phyloP scores from a whole-genome alignment of 2,329 filamentous ascomycete genomes.

The Phyllosticta citrichinensis region DNA sequence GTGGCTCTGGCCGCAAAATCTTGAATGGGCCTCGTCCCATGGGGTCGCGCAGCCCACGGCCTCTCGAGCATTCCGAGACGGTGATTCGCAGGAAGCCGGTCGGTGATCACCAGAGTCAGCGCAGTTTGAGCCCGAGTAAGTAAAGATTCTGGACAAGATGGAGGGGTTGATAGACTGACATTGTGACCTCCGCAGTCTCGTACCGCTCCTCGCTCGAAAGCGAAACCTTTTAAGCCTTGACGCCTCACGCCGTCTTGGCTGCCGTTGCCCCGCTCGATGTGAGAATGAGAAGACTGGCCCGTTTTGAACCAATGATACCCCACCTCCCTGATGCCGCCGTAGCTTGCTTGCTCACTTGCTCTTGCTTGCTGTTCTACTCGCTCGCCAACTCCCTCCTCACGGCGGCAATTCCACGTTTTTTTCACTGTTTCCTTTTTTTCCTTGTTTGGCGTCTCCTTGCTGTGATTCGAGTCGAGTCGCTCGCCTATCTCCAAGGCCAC shows the following conservation, averaged over 20 bases:
- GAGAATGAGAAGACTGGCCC: too few relatives aligned
- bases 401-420: background rate
- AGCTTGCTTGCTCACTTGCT: background rate
- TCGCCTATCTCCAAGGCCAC: too few relatives aligned
- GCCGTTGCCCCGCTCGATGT: too few relatives aligned
- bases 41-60: conserved; percentile 23
- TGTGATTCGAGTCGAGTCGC: too few relatives aligned
- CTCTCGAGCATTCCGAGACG: conserved; percentile 50
- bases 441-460: background rate
- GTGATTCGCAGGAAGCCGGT: conserved; percentile 31
- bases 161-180: background rate
- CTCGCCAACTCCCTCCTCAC: background rate
- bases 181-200: conserved; percentile 10
- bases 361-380: background rate
- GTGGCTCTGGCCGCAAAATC: conserved; percentile 17
- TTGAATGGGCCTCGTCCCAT: conserved; percentile 41
- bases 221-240: conserved; percentile 23
- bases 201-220: conserved; percentile 25
- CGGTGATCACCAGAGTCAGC: background rate
- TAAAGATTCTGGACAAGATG: background rate
- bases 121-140: conserved; percentile 16
- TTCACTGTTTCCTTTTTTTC: background rate
- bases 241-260: too few relatives aligned
- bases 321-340: background rate
- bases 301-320: background rate